These are phyloP conservation scores for Aspergillus brunneoviolaceus DNA, from an alignment of 2,329 filamentous ascomycete species.

Conservation along the genomic window DNA sequence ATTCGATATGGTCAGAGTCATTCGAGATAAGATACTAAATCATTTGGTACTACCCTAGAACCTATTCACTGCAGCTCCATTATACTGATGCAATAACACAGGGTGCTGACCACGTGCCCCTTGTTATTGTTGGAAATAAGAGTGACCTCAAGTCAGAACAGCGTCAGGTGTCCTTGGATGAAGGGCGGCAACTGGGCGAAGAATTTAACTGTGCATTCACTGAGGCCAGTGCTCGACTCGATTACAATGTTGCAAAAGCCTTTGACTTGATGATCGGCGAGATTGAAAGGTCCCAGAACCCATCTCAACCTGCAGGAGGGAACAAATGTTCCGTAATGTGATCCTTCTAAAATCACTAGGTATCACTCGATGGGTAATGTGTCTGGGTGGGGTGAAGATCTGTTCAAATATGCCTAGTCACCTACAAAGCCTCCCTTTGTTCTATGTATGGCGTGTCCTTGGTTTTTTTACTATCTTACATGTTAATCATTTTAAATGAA, in stretches of 20 bases:
- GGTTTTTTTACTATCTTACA: not conserved
- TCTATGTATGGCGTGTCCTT: not conserved
- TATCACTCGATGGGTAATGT: not conserved
- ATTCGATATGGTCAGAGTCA: conserved; percentile 96
- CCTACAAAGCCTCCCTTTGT: not conserved
- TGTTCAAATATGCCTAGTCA: not conserved
- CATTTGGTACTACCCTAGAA: conserved; percentile 66
- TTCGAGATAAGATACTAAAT: conserved; percentile 95
- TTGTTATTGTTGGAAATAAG: conserved; percentile 97
- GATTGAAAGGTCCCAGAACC: conserved; percentile 92
- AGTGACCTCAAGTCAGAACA: conserved; percentile 89
- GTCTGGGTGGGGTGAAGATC: not conserved
- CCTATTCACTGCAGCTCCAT: not conserved
- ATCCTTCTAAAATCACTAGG: conserved; percentile 23
- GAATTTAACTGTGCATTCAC: conserved; percentile 92
- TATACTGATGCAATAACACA: conserved; percentile 38
- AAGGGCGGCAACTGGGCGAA: conserved; percentile 79
- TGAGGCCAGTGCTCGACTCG: conserved; percentile 89
- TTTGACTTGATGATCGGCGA: conserved; percentile 94
- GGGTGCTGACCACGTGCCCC: conserved; percentile 89
- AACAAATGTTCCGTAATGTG: conserved; percentile 88
- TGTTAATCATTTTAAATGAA: not conserved
- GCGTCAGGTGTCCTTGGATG: conserved; percentile 82
- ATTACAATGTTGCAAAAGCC: conserved; percentile 87
- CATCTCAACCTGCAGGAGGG: conserved; percentile 75